phyloP scores from a whole-genome alignment of 371 early-diverging fungal genomes.

The Apophysomyces elegans region DNA sequence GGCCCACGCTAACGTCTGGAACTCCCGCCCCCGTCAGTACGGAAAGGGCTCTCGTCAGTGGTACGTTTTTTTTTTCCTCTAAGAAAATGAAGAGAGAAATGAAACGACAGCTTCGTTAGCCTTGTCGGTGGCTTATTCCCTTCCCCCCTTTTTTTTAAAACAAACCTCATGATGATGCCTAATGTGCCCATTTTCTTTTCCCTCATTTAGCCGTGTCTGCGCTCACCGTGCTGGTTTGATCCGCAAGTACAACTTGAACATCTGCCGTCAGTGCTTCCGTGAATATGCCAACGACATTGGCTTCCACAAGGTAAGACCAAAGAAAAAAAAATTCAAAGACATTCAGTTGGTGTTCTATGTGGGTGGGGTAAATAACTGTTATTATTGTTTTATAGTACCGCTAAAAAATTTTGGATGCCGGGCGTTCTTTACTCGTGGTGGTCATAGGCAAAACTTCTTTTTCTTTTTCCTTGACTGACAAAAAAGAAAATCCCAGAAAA shows the following conservation, averaged over 20 bases:
- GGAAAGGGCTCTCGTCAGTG: slow-evolving; percentile 99
- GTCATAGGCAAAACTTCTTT: slow-evolving; percentile 14
- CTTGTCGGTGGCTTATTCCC: not conserved
- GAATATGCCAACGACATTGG: slow-evolving; percentile 99
- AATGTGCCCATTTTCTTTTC: slow-evolving; percentile 1
- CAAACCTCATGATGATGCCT: too few relatives aligned
- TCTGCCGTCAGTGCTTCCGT: slow-evolving; percentile 99
- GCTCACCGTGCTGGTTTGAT: slow-evolving; percentile 99
- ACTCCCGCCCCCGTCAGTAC: slow-evolving; percentile 94
- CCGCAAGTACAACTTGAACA: slow-evolving; percentile 98
- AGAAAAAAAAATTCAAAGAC: not conserved
- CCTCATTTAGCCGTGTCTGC: slow-evolving; percentile 87
- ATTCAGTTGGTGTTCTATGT: too few relatives aligned
- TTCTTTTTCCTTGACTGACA: too few relatives aligned
- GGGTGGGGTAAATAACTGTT: not conserved
- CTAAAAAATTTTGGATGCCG: slow-evolving; percentile 16
- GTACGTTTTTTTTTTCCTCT: slow-evolving; percentile 51
- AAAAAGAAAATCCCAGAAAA: too few relatives aligned
- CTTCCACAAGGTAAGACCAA: slow-evolving; percentile 81
- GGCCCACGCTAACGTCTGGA: slow-evolving; percentile 97
- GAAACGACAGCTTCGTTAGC: not conserved
- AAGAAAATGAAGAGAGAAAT: not conserved
- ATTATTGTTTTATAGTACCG: slow-evolving; percentile 22
- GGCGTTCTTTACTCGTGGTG: slow-evolving; percentile 3
- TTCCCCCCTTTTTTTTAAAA: too few relatives aligned